Conservation (phyloP, 2,329 filamentous ascomycete genomes). For the Aureobasidium sp. region DNA sequence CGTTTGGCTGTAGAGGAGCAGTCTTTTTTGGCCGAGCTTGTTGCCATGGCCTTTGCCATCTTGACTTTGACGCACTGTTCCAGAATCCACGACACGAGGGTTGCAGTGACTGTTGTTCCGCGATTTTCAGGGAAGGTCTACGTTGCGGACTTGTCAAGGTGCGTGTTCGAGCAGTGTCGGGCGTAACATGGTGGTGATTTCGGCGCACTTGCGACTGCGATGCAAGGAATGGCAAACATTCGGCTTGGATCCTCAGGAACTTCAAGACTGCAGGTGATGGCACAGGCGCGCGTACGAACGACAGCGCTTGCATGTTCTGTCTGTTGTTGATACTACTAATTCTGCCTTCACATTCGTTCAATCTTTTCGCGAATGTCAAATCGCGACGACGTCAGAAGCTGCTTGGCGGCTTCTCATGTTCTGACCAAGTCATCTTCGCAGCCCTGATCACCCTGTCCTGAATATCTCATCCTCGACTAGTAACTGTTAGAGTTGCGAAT, state of each 20-base stretch:
- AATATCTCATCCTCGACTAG: neutral
- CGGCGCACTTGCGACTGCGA: conserved; percentile 11
- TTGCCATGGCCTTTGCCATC: conserved; percentile 9
- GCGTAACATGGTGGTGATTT: neutral
- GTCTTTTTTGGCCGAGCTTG: neutral
- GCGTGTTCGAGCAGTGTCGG: neutral
- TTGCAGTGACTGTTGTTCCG: neutral
- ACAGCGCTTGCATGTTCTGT: conserved; percentile 9
- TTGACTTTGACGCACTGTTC: neutral
- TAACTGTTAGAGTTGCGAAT: neutral
- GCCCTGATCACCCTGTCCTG: neutral
- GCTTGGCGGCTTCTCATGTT: neutral
- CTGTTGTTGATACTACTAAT: neutral
- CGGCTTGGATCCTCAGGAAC: conserved; percentile 17
- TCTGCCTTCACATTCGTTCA: neutral
- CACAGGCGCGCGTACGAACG: conserved; percentile 1
- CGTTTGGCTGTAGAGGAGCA: conserved; percentile 5
- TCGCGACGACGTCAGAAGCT: neutral
- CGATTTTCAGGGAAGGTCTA: neutral
- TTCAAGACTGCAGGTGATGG: conserved; percentile 16
- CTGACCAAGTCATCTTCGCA: neutral
- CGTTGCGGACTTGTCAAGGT: neutral
- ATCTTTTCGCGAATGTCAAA: neutral
- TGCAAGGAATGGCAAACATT: conserved; percentile 12
- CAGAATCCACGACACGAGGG: neutral